These are phyloP conservation scores for Aspergillus ibericus DNA, from an alignment of 2,329 filamentous ascomycete species.

Conservation along the genomic window DNA sequence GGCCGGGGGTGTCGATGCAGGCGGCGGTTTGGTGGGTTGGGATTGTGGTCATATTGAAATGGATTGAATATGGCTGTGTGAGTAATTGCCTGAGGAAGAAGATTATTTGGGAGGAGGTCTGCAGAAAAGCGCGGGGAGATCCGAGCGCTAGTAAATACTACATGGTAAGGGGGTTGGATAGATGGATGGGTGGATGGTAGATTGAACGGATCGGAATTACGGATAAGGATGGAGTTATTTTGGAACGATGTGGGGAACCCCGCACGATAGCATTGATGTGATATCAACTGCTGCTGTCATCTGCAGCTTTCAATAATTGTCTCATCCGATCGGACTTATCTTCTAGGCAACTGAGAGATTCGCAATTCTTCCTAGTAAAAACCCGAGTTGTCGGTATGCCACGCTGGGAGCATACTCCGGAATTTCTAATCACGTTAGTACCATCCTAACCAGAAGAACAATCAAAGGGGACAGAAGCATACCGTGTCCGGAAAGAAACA, in stretches of 20 bases:
- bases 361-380: slow-evolving; percentile 67
- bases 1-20: slow-evolving; percentile 34
- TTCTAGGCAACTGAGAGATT: slow-evolving; percentile 9
- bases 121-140: too few relatives aligned
- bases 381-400: slow-evolving; percentile 71
- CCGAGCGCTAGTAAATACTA: too few relatives aligned
- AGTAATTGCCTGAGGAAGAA: background rate
- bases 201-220: too few relatives aligned
- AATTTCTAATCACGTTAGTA: slow-evolving; percentile 29
- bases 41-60: background rate
- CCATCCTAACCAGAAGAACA: background rate
- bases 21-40: background rate
- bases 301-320: background rate
- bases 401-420: slow-evolving; percentile 69
- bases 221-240: too few relatives aligned
- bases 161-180: too few relatives aligned
- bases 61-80: background rate
- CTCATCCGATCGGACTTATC: background rate
- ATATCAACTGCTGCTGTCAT: background rate
- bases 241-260: too few relatives aligned
- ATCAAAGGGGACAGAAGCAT: background rate
- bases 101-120: too few relatives aligned
- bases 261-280: too few relatives aligned
- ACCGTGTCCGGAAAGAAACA: slow-evolving; percentile 65
- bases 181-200: too few relatives aligned